phyloP scores from a whole-genome alignment of 164 flowering plant species.

The Piper longum region DNA sequence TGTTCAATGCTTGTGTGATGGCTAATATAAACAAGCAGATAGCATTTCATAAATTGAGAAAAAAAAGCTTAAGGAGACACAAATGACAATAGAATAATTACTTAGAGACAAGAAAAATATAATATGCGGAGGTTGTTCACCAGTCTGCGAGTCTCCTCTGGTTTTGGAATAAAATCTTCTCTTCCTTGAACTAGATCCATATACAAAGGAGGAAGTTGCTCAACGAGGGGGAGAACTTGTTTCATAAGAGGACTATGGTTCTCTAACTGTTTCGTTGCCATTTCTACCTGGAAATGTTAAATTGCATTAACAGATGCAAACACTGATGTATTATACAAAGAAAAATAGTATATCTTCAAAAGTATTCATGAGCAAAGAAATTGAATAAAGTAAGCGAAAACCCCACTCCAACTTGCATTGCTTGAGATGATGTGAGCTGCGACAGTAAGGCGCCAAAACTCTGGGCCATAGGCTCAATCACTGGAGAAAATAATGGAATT shows the following conservation, averaged over 20 bases:
- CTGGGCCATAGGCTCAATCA: conserved; percentile 84
- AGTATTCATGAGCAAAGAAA: neutral
- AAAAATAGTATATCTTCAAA: neutral
- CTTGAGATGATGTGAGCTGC: conserved; percentile 66
- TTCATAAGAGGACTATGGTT: conserved; percentile 80
- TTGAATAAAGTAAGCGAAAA: neutral
- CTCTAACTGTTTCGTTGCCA: conserved; percentile 78
- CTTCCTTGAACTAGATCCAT: conserved; percentile 81
- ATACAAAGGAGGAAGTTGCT: conserved; percentile 91
- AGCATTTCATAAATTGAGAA: too few relatives aligned
- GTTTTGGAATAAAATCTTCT: conserved; percentile 85
- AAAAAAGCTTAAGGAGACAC: neutral
- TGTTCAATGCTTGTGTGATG: too few relatives aligned
- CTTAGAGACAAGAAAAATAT: neutral
- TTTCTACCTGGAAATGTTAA: conserved; percentile 55
- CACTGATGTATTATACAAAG: too few relatives aligned
- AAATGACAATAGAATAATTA: neutral
- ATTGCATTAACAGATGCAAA: neutral
- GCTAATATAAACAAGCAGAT: too few relatives aligned
- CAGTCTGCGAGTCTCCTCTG: conserved; percentile 84
- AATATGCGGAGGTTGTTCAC: conserved; percentile 22
- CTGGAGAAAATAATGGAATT: conserved; percentile 82
- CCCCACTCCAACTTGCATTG: conserved; percentile 74
- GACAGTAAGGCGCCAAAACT: conserved; percentile 73
- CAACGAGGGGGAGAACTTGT: conserved; percentile 84